Conservation (phyloP, 139 green algal species). For the Auxenochlorella pyrenoidosa region DNA sequence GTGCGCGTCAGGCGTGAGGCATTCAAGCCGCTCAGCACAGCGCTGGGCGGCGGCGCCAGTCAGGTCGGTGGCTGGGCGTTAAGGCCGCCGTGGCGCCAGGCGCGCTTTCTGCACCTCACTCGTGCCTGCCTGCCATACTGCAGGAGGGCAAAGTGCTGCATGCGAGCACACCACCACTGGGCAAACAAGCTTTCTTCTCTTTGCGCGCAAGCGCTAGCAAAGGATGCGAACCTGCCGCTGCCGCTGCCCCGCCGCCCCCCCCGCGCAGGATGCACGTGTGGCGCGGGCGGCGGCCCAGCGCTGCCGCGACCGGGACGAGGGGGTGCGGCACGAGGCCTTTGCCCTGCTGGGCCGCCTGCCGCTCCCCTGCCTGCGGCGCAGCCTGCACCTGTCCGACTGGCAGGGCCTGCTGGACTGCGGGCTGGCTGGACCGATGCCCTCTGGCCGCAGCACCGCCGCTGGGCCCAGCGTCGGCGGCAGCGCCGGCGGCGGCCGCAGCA, state of each 20-base stretch:
- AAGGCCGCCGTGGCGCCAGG: no score
- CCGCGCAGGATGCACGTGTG: constrained; percentile 13
- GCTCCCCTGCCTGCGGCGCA: neutral
- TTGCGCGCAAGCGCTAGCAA: neutral
- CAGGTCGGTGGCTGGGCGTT: constrained; percentile 2
- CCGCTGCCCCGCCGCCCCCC: neutral
- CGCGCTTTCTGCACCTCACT: no score
- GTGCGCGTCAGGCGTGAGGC: constrained; percentile 17
- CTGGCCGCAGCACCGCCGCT: neutral
- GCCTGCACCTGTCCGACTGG: neutral
- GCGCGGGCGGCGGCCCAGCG: neutral
- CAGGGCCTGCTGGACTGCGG: constrained; percentile 13
- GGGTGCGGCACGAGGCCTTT: neutral
- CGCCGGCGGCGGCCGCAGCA: neutral
- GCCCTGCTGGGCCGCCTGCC: constrained; percentile 27
- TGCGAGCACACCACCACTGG: no score
- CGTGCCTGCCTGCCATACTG: no score
- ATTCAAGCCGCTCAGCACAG: constrained; percentile 7
- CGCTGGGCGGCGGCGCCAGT: neutral
- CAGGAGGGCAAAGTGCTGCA: no score
- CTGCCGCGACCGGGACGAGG: constrained; percentile 26
- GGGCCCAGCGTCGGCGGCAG: neutral
- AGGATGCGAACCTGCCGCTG: neutral
- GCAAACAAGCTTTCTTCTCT: neutral
- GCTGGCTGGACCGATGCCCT: neutral